Base-by-base conservation (phyloP, 495 filamentous ascomycete genomes). In the Talaromyces stipitatus region DNA sequence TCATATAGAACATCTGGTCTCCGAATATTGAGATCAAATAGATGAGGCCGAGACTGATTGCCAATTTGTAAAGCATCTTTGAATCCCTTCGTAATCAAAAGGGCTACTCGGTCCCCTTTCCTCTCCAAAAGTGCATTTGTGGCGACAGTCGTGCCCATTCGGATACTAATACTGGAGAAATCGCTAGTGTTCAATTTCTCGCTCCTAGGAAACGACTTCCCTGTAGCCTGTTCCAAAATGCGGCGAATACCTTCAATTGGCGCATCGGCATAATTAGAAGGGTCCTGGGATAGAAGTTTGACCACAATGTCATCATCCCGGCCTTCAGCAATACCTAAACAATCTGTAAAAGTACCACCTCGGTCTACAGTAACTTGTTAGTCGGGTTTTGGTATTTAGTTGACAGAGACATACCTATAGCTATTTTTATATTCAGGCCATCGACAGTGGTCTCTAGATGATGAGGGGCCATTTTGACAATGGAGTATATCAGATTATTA, bases 51-150 rank as follows among this genome's bases (percentile, higher is more conserved):
- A 14, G 85, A 88, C 66, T 95, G 90, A 69, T 92, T 92, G 16
- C 89, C 89, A 57, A 92, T 94, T 33, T 88, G 85, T 23, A 97
- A 78, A 59, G 91, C 90, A 70, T 98, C 94, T 51, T 84, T 87
- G 71, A 98, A 98, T 0, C 94, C 94, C 66, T 89, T 88, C 1
- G 95, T 97, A 6, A 94, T 90, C 22, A 97, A 82, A 62, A 98
- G 78, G 2, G 86, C 94, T 57, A 94, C 95, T 62, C 84, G 84
- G 70, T 96, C 94, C 6, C 94, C 94, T 70, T 97, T 98, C 55
- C 94, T 74, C 71, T 98, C 95, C 0, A 98, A 77, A 56, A 98
- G 70, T 18, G 89, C 90, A 69, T 95, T 95, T 11, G 90, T 95
- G 0, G 90, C 90, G 18, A 95, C 90, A 2, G 90, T 95, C n/a